Evolutionary conservation across 345 rosid genomes (phyloP), one percentile per base, ranked within the genome.

Genomic region (Citrus sp.): DNA sequence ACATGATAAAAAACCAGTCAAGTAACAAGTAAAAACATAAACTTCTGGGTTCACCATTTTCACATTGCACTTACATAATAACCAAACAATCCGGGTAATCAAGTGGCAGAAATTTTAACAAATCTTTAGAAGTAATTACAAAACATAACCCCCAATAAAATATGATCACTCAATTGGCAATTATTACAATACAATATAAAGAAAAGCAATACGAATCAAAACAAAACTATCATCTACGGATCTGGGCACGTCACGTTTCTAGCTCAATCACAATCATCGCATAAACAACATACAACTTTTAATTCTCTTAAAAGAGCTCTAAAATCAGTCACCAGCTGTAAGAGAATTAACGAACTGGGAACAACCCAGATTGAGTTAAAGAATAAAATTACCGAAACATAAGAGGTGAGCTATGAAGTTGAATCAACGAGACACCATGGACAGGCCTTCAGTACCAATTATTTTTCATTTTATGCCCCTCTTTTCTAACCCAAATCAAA

Each of bases 351-450:
- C 1, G 70, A 76, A 22, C 56, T 54, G 6, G 24, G 24, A 28
- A 76, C 34, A 51, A 66, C 64, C 72, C 72, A 76, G 34, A 49
- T 10, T 21, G n/a, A 76, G 72, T 76, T 8, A 19, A 19, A 58
- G 35, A 68, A 64, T 49, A 58, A 46, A 77, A 80, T 73, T 81
- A 84, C 87, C 82, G 68, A 46, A 70, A 27, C 24, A 68, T 21
- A 77, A 76, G 37, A 28, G 72, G 49, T 49, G 76, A 42, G 71
- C 37, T 30, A 58, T 27, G 30, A 40, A 27, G 66, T 73, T 58
- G 77, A 77, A 77, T 72, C 80, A 67, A 70, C 65, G 35, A 84
- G 77, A 65, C 82, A 67, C 82, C 84, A 81, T 79, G 79, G 80
- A 27, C 74, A 63, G 56, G 73, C 83, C 77, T 77, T 81, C 77